A percentile compares a stretch with the other conserved stretches of the same genome.
phyloP scores from a whole-genome alignment of 768 basidiomycete species.

The Cystofilobasidium bisporidii region DNA sequence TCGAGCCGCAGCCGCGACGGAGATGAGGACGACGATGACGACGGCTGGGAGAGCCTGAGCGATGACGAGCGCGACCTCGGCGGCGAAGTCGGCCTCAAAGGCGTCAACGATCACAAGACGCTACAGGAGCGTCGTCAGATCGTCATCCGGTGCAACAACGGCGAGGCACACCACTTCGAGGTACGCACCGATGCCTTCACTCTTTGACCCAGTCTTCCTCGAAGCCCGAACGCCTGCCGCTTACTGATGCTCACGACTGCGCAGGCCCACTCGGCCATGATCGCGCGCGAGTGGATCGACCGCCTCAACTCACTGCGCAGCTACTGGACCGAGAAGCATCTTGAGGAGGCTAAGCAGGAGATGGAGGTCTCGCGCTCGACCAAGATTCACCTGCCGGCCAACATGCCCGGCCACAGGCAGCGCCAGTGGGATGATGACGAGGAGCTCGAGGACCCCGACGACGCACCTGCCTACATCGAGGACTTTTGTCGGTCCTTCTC shows the following conservation, averaged over 20 bases:
- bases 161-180: constrained; percentile 66
- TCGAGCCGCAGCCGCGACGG: constrained; percentile 36
- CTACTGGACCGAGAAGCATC: constrained; percentile 13
- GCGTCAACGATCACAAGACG: constrained; percentile 41
- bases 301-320: constrained; percentile 36
- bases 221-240: background rate
- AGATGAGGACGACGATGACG: constrained; percentile 35
- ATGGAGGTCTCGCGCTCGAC: constrained; percentile 17
- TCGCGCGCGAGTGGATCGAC: constrained; percentile 77
- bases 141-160: constrained; percentile 47
- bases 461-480: constrained; percentile 43
- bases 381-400: constrained; percentile 9
- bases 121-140: background rate
- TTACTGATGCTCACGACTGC: no score
- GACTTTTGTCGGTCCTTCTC: constrained; percentile 13
- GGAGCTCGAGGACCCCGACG: constrained; percentile 47
- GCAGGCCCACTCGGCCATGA: constrained; percentile 54
- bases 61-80: constrained; percentile 28
- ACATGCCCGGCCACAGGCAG: constrained; percentile 9
- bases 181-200: constrained; percentile 42
- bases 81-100: constrained; percentile 16
- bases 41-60: constrained; percentile 17
- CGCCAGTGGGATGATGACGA: constrained; percentile 7
- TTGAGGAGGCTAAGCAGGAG: constrained; percentile 11
- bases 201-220: no score